A percentile compares a stretch with the other conserved stretches of the same genome.
Conservation (phyloP, 164 flowering plant species). For the Vitis riparia region DNA sequence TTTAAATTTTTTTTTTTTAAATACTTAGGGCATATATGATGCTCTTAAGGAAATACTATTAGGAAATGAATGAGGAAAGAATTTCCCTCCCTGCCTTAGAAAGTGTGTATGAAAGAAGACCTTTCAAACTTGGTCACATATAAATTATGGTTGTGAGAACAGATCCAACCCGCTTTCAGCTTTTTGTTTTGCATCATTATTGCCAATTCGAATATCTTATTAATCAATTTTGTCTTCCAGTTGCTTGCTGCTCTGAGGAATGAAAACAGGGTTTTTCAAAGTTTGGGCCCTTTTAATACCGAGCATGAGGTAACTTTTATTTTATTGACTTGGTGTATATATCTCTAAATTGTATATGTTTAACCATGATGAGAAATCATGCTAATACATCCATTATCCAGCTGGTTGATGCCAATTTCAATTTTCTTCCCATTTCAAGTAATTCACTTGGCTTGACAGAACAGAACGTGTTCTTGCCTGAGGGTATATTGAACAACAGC, state of each 20-base stretch:
- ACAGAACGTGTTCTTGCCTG: too few relatives aligned
- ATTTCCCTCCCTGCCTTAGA: not conserved
- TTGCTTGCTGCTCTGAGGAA: conserved; percentile 94
- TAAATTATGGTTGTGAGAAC: too few relatives aligned
- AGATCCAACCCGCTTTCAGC: too few relatives aligned
- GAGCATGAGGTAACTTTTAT: conserved; percentile 76
- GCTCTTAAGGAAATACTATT: not conserved
- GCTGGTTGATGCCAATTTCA: not conserved
- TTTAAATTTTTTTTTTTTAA: not conserved
- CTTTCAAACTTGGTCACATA: too few relatives aligned
- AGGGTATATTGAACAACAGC: too few relatives aligned
- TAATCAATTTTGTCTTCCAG: conserved; percentile 34
- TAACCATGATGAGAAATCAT: not conserved
- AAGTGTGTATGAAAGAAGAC: not conserved
- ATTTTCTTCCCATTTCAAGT: not conserved
- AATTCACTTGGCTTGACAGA: too few relatives aligned
- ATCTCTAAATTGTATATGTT: too few relatives aligned
- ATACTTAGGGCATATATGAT: not conserved
- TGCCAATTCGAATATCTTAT: not conserved
- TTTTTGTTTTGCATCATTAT: not conserved
- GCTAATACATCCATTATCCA: not conserved
- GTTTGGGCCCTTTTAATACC: conserved; percentile 57
- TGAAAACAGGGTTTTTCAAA: conserved; percentile 42
- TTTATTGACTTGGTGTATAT: not conserved
- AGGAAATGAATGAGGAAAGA: not conserved